These are phyloP conservation scores for Striga hermonthica DNA, from an alignment of 305 asterid genomes.

Conservation along the genomic window DNA sequence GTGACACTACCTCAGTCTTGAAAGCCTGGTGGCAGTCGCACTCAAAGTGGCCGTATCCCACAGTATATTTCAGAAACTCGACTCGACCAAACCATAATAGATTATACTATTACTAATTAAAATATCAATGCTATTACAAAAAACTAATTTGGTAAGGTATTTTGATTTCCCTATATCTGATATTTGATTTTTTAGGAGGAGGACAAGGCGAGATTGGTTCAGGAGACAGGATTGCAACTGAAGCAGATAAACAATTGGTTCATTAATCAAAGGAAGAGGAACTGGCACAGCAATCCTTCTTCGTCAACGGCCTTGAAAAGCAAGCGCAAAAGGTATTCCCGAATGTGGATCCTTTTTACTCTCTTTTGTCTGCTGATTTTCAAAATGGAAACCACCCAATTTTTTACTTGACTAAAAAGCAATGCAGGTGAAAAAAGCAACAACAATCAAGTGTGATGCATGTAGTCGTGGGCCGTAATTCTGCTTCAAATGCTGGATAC, in stretches of 20 bases:
- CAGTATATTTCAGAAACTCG: conserved; percentile 48
- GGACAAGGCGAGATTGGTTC: conserved; percentile 50
- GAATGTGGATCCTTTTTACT: not conserved
- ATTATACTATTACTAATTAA: not conserved
- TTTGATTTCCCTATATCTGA: not conserved
- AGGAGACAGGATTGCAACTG: conserved; percentile 51
- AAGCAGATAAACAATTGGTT: conserved; percentile 54
- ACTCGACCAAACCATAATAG: not conserved
- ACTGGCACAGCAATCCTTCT: conserved; percentile 57
- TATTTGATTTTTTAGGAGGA: conserved; percentile 38
- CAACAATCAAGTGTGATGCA: no score
- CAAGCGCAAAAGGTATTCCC: conserved; percentile 47
- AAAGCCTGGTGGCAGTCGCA: conserved; percentile 8
- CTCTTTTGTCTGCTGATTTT: not conserved
- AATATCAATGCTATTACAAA: no score
- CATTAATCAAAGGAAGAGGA: conserved; percentile 51
- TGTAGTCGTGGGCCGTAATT: no score
- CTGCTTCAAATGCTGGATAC: no score
- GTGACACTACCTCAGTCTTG: not conserved
- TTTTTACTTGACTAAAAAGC: conserved; percentile 1
- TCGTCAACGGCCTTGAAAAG: conserved; percentile 45
- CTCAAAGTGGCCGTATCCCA: conserved; percentile 10
- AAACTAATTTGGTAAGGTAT: no score
- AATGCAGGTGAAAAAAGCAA: no score
- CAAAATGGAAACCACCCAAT: conserved; percentile 12